A percentile compares a stretch with the other conserved stretches of the same genome.
Conservation (phyloP, 768 basidiomycete species). For the Termitomyces sp. region DNA sequence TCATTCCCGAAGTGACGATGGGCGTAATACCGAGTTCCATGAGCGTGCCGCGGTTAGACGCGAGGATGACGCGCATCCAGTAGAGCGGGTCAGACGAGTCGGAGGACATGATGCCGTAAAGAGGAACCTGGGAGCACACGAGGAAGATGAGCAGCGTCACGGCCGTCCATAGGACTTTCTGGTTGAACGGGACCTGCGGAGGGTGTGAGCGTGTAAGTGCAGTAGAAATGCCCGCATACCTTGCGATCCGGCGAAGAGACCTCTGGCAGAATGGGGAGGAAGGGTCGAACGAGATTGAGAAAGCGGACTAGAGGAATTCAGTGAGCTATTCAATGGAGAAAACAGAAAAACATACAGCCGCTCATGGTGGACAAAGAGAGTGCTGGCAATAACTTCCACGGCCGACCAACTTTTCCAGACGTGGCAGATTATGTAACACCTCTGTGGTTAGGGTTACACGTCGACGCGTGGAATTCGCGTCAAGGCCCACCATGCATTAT, state of each 20-base stretch:
- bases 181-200: constrained; percentile 92
- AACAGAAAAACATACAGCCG: constrained; percentile 56
- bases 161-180: constrained; percentile 98
- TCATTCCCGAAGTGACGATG: constrained; percentile 98
- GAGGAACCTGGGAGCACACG: constrained; percentile 97
- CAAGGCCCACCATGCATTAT: no score
- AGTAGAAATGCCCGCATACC: constrained; percentile 36
- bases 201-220: not conserved
- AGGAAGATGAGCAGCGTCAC: constrained; percentile 99
- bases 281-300: constrained; percentile 96
- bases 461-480: no score
- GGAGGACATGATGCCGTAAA: constrained; percentile 99
- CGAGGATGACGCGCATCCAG: constrained; percentile 99
- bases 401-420: constrained; percentile 34
- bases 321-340: not conserved
- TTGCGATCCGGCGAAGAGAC: constrained; percentile 98
- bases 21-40: constrained; percentile 99
- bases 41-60: constrained; percentile 95
- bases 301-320: constrained; percentile 70
- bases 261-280: constrained; percentile 95
- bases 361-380: constrained; percentile 55
- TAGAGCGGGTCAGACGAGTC: constrained; percentile 99
- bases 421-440: constrained; percentile 36
- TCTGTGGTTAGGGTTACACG: constrained; percentile 11
- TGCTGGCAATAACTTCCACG: constrained; percentile 4